Evolutionary conservation across 805 yeast genomes (phyloP), one percentile per base, ranked within the genome.

Genomic region (Metschnikowia arizonensis): DNA sequence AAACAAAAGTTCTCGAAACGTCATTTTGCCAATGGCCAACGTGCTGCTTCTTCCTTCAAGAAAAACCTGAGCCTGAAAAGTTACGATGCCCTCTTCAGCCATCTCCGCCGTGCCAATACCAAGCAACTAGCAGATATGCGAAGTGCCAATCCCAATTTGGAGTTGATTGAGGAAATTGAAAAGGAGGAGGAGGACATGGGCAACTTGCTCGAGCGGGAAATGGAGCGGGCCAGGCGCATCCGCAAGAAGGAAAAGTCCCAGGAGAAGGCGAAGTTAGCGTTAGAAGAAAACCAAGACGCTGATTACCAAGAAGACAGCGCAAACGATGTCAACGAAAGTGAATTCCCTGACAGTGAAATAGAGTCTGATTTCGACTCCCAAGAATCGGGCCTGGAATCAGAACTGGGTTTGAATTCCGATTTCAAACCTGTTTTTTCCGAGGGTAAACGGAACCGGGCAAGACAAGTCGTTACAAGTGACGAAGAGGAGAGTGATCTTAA

Each of bases 201-300:
- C 5, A 59, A 66, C 9, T 60, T 72, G 33, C 64, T 79, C 52
- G 78, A 77, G 50, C 67, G 76, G 46, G 82, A 77, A 55, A 70
- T 77, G 49, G 73, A 72, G 46, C 68, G 82, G 51, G 76, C 66
- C 12, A 60, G 69, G 41, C 66, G 67, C 15, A 68, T 77, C 25
- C 67, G 79, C 36, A 67, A 65, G 50, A 61, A 65, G 45, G 79
- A 75, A 49, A 68, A 65, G 50, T 43, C 65, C 18, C 56, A 58
- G 57, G 73, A 59, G 57, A 66, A 50, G 56, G 78, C 66, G 5
- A 64, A 62, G 34, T 43, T 54, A 40, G 71, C 69, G 43, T 35
- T 62, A 12, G 42, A 59, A 6, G 55, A 45, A 2, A 42, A 46
- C 31, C 34, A 38, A 31, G 44, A 54, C 28, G 48, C 41, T 6